phyloP scores from a whole-genome alignment of 2,329 filamentous ascomycete genomes.

The Cercospora janseana region DNA sequence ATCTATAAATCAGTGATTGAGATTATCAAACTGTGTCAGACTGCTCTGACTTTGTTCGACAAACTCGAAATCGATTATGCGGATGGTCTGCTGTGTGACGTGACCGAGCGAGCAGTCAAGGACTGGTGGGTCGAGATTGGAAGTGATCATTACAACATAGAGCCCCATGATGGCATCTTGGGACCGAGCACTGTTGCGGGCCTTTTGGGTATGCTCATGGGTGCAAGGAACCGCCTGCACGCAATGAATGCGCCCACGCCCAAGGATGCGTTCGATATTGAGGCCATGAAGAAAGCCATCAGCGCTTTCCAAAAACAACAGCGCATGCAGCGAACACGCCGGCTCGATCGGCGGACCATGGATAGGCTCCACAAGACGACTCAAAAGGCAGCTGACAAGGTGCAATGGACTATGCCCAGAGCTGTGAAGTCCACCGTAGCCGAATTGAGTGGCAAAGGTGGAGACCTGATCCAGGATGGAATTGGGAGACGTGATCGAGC shows the following conservation, averaged over 20 bases:
- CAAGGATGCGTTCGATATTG: slow-evolving; percentile 89
- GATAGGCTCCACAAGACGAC: slow-evolving; percentile 78
- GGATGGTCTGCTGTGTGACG: slow-evolving; percentile 87
- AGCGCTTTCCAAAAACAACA: slow-evolving; percentile 86
- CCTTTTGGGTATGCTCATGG: slow-evolving; percentile 81
- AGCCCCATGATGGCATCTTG: slow-evolving; percentile 87
- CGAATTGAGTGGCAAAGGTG: slow-evolving; percentile 88
- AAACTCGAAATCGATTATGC: slow-evolving; percentile 85
- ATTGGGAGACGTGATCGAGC: slow-evolving; percentile 79
- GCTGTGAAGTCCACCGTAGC: slow-evolving; percentile 94
- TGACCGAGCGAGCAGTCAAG: slow-evolving; percentile 83
- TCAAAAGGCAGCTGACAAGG: slow-evolving; percentile 82
- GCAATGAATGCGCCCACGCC: slow-evolving; percentile 78
- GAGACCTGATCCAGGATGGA: slow-evolving; percentile 94
- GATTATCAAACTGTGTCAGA: slow-evolving; percentile 86
- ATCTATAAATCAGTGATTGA: slow-evolving; percentile 79
- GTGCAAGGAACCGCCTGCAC: slow-evolving; percentile 83
- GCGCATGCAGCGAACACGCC: slow-evolving; percentile 72
- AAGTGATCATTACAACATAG: slow-evolving; percentile 84
- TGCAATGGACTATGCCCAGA: slow-evolving; percentile 87
- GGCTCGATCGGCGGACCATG: slow-evolving; percentile 79
- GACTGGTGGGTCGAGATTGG: slow-evolving; percentile 98
- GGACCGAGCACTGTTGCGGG: slow-evolving; percentile 90
- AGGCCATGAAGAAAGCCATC: slow-evolving; percentile 77
- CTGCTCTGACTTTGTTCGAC: slow-evolving; percentile 82